A percentile compares a stretch with the other conserved stretches of the same genome.
Evolutionary conservation across 495 filamentous ascomycete species (phyloP).

Genomic region (Neurospora hispaniola): DNA sequence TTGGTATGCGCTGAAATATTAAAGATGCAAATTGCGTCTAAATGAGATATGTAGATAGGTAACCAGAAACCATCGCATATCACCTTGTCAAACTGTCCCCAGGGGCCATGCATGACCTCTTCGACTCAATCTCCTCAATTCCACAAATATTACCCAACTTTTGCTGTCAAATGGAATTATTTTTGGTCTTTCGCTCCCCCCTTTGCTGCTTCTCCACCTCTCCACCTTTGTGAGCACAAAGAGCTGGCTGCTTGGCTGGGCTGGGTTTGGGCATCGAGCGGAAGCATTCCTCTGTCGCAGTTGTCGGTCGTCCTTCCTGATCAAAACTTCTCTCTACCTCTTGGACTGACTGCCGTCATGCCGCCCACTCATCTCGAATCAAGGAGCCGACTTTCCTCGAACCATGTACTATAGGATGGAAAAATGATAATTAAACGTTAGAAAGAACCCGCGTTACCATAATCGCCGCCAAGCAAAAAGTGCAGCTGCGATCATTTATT

Average conservation of each 20-base stretch:
- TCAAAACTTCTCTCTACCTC: not conserved
- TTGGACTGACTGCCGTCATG: conserved; percentile 4
- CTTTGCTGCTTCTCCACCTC: not conserved
- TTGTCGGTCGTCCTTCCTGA: not conserved
- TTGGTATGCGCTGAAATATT: not conserved
- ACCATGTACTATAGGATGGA: conserved; percentile 5
- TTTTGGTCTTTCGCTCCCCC: not conserved
- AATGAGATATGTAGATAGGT: not conserved
- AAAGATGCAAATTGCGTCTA: not conserved
- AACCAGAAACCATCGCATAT: not conserved
- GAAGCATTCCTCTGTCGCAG: not conserved
- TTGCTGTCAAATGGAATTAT: not conserved
- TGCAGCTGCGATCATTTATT: conserved; percentile 19
- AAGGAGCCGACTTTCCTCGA: not conserved
- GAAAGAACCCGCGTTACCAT: conserved; percentile 27
- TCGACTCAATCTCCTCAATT: not conserved
- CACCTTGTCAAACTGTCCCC: not conserved
- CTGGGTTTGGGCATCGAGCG: not conserved
- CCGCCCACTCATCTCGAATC: conserved; percentile 15
- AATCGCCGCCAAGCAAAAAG: conserved; percentile 28
- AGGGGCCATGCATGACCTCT: not conserved
- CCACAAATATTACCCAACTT: not conserved
- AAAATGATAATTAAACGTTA: conserved; percentile 31
- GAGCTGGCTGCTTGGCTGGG: not conserved
- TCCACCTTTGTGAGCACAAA: not conserved